Percentiles rank a stretch among this genome's conserved stretches.
These are phyloP conservation scores for Penicilliopsis zonata DNA, from an alignment of 495 filamentous ascomycete genomes.

Conservation along the genomic window DNA sequence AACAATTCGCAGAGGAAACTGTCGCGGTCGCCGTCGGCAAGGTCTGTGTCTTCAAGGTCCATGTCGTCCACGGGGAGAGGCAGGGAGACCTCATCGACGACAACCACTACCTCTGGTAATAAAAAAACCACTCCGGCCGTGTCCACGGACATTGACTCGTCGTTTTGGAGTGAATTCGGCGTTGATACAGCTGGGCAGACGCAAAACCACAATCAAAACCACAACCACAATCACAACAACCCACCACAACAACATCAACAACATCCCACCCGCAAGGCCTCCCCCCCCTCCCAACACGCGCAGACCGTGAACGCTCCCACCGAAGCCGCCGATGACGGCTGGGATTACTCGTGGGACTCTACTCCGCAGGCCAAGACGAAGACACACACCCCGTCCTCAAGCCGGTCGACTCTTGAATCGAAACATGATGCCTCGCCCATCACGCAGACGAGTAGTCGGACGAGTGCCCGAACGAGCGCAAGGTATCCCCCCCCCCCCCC, in stretches of 20 bases:
- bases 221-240: background rate
- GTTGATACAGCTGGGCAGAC: constrained; percentile 40
- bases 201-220: constrained; percentile 11
- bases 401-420: constrained; percentile 31
- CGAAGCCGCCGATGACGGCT: constrained; percentile 49
- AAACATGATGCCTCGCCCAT: constrained; percentile 34
- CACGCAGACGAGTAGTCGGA: constrained; percentile 35
- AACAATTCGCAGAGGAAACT: background rate
- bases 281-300: constrained; percentile 13
- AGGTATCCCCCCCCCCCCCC: too few relatives aligned
- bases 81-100: too few relatives aligned
- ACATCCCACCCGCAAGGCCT: constrained; percentile 15
- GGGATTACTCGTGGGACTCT: constrained; percentile 68
- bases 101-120: constrained; percentile 34
- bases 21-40: constrained; percentile 27
- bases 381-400: constrained; percentile 34
- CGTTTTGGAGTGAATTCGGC: constrained; percentile 43
- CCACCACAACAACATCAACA: background rate
- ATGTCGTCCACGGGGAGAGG: constrained; percentile 18
- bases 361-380: constrained; percentile 37
- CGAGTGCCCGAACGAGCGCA: constrained; percentile 42
- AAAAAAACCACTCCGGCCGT: constrained; percentile 36
- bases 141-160: constrained; percentile 31
- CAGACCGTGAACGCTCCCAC: constrained; percentile 2
- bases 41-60: too few relatives aligned